A percentile compares a stretch with the other conserved stretches of the same genome.
These are phyloP conservation scores for Hyphopichia khmerensis DNA, from an alignment of 1,139 yeast genomes.

Conservation along the genomic window DNA sequence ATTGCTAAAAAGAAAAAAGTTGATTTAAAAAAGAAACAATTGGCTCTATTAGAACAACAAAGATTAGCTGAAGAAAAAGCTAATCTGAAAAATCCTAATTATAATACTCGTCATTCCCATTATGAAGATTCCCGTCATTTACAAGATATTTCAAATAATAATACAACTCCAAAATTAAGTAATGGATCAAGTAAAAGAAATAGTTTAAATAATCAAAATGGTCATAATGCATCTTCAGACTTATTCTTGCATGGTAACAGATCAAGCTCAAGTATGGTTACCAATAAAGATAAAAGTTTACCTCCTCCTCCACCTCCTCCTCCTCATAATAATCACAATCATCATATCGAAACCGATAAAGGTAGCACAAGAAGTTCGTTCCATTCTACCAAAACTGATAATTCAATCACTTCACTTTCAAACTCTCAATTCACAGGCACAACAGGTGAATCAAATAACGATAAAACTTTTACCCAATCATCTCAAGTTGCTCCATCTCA, in stretches of 20 bases:
- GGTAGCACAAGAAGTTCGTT: slow-evolving; percentile 12
- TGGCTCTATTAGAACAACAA: slow-evolving; percentile 21
- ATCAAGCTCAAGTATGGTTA: slow-evolving; percentile 14
- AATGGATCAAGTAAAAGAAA: slow-evolving; percentile 10
- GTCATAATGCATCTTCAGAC: slow-evolving; percentile 3
- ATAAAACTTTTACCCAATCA: neutral
- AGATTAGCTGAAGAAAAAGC: slow-evolving; percentile 9
- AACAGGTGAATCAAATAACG: slow-evolving; percentile 6
- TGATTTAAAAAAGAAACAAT: slow-evolving; percentile 44
- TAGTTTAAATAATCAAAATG: slow-evolving; percentile 1
- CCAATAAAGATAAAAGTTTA: slow-evolving; percentile 27
- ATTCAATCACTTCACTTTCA: slow-evolving; percentile 11
- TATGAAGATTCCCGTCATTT: slow-evolving; percentile 6
- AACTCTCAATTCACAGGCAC: slow-evolving; percentile 15
- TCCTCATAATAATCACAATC: too few relatives aligned
- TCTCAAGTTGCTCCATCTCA: neutral
- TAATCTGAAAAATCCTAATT: neutral
- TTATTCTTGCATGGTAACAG: slow-evolving; percentile 12
- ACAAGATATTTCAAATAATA: slow-evolving; percentile 19
- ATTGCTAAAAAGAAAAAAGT: slow-evolving; percentile 64
- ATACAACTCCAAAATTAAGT: slow-evolving; percentile 14
- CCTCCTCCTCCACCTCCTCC: slow-evolving; percentile 23
- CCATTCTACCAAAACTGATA: slow-evolving; percentile 16
- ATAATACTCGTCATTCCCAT: neutral
- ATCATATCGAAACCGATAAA: neutral